Conservation (phyloP, 1,139 yeast genomes). For the Pichia sp. region DNA sequence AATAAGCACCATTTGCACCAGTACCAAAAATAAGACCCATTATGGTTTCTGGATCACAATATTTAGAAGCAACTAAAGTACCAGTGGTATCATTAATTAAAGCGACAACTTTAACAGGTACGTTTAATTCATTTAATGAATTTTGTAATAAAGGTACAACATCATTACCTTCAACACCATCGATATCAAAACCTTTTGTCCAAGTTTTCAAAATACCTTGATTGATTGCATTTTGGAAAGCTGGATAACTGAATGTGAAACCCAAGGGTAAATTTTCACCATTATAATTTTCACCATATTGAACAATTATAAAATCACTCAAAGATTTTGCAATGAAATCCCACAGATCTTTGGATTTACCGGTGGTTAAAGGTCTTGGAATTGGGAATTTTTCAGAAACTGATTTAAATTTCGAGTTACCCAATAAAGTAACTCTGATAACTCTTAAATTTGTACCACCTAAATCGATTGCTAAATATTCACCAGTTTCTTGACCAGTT, state of each 20-base stretch:
- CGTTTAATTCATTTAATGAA: slow-evolving; percentile 55
- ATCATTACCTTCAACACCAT: slow-evolving; percentile 89
- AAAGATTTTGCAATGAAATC: slow-evolving; percentile 80
- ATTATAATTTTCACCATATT: slow-evolving; percentile 36
- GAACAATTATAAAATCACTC: slow-evolving; percentile 53
- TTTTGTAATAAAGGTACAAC: slow-evolving; percentile 86
- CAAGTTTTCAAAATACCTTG: slow-evolving; percentile 87
- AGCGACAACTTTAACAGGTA: slow-evolving; percentile 85
- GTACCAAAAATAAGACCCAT: slow-evolving; percentile 98
- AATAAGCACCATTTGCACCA: slow-evolving; percentile 97
- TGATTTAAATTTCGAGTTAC: slow-evolving; percentile 72
- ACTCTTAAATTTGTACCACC: slow-evolving; percentile 95
- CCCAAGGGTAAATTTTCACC: slow-evolving; percentile 66
- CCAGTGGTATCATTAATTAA: slow-evolving; percentile 96
- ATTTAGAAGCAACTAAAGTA: slow-evolving; percentile 91
- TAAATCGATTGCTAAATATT: slow-evolving; percentile 85
- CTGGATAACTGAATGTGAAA: slow-evolving; percentile 93
- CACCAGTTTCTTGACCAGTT: slow-evolving; percentile 84
- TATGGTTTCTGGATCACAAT: slow-evolving; percentile 79
- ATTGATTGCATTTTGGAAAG: slow-evolving; percentile 76
- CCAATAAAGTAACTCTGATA: slow-evolving; percentile 74
- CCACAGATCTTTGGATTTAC: slow-evolving; percentile 68
- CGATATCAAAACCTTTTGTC: slow-evolving; percentile 97
- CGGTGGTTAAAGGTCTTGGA: slow-evolving; percentile 72
- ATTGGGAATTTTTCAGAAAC: slow-evolving; percentile 75